Conservation (phyloP, 2,329 filamentous ascomycete genomes). For the Aspergillus sp. region DNA sequence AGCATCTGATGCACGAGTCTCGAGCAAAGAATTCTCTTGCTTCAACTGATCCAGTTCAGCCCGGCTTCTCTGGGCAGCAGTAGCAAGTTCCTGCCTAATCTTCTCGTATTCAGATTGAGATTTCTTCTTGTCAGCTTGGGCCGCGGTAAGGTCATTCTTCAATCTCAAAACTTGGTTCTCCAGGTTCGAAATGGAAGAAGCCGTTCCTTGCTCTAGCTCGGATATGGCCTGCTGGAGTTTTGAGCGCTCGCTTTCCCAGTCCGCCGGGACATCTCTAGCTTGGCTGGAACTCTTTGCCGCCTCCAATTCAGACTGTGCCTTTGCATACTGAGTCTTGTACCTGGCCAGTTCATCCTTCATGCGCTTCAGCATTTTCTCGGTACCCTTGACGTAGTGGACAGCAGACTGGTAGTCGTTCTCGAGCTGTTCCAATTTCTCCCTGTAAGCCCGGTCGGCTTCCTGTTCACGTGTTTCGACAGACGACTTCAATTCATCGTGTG, state of each 20-base stretch:
- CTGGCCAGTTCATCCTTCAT: slow-evolving; percentile 96
- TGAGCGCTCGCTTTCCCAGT: slow-evolving; percentile 72
- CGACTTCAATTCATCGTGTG: slow-evolving; percentile 80
- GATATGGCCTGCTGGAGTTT: slow-evolving; percentile 65
- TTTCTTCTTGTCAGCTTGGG: slow-evolving; percentile 64
- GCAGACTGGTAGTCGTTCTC: slow-evolving; percentile 98
- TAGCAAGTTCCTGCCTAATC: slow-evolving; percentile 53
- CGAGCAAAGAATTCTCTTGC: slow-evolving; percentile 73
- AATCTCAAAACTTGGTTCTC: slow-evolving; percentile 67
- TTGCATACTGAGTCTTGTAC: slow-evolving; percentile 80
- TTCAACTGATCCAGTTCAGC: slow-evolving; percentile 76
- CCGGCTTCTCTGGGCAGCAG: slow-evolving; percentile 51
- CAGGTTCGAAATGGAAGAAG: slow-evolving; percentile 60
- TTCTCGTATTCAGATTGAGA: slow-evolving; percentile 55
- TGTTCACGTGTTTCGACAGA: slow-evolving; percentile 74
- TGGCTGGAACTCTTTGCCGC: slow-evolving; percentile 47
- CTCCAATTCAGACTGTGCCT: slow-evolving; percentile 77
- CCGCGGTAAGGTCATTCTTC: slow-evolving; percentile 62
- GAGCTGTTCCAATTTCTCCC: slow-evolving; percentile 87
- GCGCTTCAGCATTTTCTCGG: slow-evolving; percentile 97
- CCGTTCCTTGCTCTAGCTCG: slow-evolving; percentile 64
- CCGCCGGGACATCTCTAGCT: slow-evolving; percentile 44
- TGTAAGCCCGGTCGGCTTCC: slow-evolving; percentile 82
- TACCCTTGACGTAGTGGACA: slow-evolving; percentile 96
- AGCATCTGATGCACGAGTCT: slow-evolving; percentile 80